phyloP scores from a whole-genome alignment of 305 asterid genomes.

The Solanum hybrid region DNA sequence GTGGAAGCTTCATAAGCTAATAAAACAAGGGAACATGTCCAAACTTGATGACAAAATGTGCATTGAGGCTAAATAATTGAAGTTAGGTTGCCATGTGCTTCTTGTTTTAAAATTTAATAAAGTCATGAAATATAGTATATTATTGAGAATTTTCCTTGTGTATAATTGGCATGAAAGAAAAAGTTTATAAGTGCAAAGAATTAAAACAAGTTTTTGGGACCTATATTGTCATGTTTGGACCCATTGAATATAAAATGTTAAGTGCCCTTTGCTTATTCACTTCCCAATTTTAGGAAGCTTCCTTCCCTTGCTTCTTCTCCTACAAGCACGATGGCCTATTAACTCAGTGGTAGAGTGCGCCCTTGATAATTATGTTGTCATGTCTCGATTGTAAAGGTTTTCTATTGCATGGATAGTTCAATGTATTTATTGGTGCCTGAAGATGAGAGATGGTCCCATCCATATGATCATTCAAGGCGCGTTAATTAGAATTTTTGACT shows the following conservation, averaged over 20 bases:
- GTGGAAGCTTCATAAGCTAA: neutral
- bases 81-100: neutral
- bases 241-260: neutral
- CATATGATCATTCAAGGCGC: neutral
- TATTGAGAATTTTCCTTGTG: neutral
- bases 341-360: neutral
- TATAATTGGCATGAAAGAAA: neutral
- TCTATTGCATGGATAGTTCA: neutral
- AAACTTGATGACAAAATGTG: slow-evolving; percentile 1
- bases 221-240: neutral
- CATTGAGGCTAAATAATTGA: neutral
- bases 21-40: neutral
- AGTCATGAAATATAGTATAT: neutral
- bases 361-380: neutral
- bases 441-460: neutral
- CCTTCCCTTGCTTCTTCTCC: neutral
- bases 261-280: neutral
- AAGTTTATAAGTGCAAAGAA: neutral
- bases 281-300: neutral
- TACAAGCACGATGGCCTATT: neutral
- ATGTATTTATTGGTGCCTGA: neutral
- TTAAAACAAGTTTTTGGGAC: neutral
- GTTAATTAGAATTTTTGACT: neutral
- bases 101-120: neutral
- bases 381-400: neutral